These are phyloP conservation scores for Tricholoma hemisulphureum DNA, from an alignment of 768 basidiomycete genomes.

Conservation along the genomic window DNA sequence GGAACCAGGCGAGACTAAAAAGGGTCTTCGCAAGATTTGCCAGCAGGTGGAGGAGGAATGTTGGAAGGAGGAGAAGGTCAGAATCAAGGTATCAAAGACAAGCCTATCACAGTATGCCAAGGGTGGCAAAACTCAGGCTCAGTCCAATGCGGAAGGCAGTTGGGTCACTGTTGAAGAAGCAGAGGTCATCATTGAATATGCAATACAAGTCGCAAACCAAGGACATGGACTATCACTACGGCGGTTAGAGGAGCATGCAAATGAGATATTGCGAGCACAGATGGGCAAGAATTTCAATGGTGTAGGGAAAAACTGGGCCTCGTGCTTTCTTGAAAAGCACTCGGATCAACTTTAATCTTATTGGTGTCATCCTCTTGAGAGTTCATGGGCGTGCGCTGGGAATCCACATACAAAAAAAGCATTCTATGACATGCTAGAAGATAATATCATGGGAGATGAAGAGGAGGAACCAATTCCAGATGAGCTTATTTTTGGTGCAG, in stretches of 20 bases:
- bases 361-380: conserved; percentile 34
- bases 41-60: too few relatives aligned
- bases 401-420: conserved; percentile 34
- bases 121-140: conserved; percentile 16
- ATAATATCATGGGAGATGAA: conserved; percentile 16
- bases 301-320: conserved; percentile 39
- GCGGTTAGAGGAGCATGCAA: conserved; percentile 32
- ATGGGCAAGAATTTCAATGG: conserved; percentile 29
- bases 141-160: conserved; percentile 25
- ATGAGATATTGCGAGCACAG: conserved; percentile 26
- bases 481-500: conserved; percentile 32
- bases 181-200: conserved; percentile 25
- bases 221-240: conserved; percentile 20
- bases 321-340: conserved; percentile 29
- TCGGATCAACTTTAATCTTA: conserved; percentile 24
- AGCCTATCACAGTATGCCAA: conserved; percentile 1
- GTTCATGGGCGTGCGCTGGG: conserved; percentile 30
- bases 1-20: too few relatives aligned
- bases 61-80: too few relatives aligned
- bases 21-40: too few relatives aligned
- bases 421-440: conserved; percentile 33
- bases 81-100: too few relatives aligned
- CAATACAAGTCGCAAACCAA: conserved; percentile 28
- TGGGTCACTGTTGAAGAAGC: conserved; percentile 25
- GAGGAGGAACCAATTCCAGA: conserved; percentile 18